These are phyloP conservation scores for Talaromyces trachyspermus DNA, from an alignment of 495 filamentous ascomycete genomes.

Conservation along the genomic window DNA sequence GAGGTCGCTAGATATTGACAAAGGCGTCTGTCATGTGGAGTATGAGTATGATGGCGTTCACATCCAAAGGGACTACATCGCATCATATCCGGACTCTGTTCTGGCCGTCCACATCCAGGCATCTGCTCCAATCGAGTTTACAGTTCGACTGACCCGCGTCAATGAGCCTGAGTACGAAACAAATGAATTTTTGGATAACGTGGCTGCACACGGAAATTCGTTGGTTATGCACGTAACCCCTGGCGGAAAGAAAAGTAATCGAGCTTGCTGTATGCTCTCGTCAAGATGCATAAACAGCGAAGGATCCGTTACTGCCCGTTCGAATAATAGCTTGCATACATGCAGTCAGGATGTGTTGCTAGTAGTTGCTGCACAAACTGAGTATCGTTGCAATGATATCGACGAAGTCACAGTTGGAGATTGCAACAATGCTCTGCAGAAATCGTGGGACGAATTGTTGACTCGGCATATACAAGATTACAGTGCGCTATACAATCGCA, in stretches of 20 bases:
- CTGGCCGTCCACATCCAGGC: conserved; percentile 34
- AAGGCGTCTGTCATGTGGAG: conserved; percentile 26
- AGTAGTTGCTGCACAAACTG: conserved; percentile 34
- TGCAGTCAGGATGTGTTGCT: conserved; percentile 24
- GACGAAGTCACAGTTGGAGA: conserved; percentile 17
- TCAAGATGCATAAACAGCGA: conserved; percentile 17
- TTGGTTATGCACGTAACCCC: conserved; percentile 35
- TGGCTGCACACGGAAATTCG: conserved; percentile 14
- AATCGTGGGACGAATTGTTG: conserved; percentile 16
- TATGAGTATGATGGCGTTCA: conserved; percentile 28
- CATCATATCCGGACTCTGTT: conserved; percentile 34
- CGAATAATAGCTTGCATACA: conserved; percentile 23
- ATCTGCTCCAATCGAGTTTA: conserved; percentile 18
- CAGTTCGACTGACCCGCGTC: conserved; percentile 24
- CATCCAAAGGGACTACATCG: conserved; percentile 28
- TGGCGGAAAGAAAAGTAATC: conserved; percentile 25
- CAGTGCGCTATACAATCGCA: conserved; percentile 22
- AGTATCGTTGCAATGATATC: conserved; percentile 25
- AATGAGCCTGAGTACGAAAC: conserved; percentile 32
- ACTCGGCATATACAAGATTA: conserved; percentile 27
- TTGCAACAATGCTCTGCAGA: conserved; percentile 15
- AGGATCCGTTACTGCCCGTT: conserved; percentile 19
- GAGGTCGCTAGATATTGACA: conserved; percentile 35
- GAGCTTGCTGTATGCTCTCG: conserved; percentile 25
- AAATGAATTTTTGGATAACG: conserved; percentile 33